Conservation (phyloP, 2,329 filamentous ascomycete species). For the Alternaria gansuensis region DNA sequence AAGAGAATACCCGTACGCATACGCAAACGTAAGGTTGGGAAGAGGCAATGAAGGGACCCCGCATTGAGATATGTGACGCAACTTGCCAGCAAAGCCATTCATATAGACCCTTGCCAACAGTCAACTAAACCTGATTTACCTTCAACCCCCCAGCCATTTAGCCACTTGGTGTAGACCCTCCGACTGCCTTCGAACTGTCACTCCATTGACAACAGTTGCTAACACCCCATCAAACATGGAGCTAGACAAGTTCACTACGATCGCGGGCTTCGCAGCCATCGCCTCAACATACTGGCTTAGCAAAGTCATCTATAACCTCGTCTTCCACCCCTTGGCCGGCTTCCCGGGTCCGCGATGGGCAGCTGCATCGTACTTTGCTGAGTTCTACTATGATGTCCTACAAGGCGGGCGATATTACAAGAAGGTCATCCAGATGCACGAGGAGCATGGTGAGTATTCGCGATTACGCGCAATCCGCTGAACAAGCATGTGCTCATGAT, state of each 20-base stretch:
- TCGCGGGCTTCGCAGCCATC: not conserved
- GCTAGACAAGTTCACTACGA: not conserved
- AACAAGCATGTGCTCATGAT: not conserved
- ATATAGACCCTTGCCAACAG: not conserved
- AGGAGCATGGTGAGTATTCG: conserved; percentile 22
- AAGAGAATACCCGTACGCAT: conserved; percentile 37
- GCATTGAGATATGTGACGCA: not conserved
- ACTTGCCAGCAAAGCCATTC: not conserved
- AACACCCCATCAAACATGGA: not conserved
- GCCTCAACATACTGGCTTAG: conserved; percentile 13
- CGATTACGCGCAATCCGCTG: not conserved
- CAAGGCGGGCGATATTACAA: conserved; percentile 43
- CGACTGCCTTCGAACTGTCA: not conserved
- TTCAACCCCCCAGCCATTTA: not conserved
- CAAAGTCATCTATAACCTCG: conserved; percentile 19
- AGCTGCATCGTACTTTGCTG: conserved; percentile 10
- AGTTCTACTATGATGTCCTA: conserved; percentile 27
- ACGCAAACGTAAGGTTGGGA: conserved; percentile 30
- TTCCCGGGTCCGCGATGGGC: conserved; percentile 27
- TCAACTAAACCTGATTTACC: not conserved
- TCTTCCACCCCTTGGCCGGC: conserved; percentile 21
- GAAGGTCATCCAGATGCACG: conserved; percentile 48
- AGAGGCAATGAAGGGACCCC: not conserved
- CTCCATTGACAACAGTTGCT: not conserved
- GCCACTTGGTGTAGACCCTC: not conserved